These are phyloP conservation scores for Eutrema yunnanense DNA, from an alignment of 345 rosid genomes.

Conservation along the genomic window DNA sequence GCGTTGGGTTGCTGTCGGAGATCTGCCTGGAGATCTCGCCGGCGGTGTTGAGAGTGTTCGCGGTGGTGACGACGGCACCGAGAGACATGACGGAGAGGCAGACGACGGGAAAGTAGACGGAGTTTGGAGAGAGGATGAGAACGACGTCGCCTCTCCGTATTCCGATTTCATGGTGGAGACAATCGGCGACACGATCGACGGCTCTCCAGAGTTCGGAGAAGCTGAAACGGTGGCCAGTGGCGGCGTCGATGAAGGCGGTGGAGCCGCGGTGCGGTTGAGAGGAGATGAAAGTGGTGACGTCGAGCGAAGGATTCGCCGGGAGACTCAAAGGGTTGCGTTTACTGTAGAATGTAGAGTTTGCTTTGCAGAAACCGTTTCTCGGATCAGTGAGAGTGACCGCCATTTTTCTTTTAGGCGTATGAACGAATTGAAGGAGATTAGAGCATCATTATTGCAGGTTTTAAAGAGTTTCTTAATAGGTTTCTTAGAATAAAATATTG, in stretches of 20 bases:
- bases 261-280: not conserved
- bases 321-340: not conserved
- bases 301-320: not conserved
- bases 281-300: not conserved
- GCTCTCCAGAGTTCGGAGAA: not conserved
- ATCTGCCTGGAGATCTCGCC: slow-evolving; percentile 62
- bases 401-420: not conserved
- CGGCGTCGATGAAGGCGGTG: slow-evolving; percentile 4
- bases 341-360: not conserved
- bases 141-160: not conserved
- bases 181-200: not conserved
- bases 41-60: slow-evolving; percentile 71
- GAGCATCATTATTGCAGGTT: too few species aligned
- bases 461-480: too few species aligned
- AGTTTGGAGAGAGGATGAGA: slow-evolving; percentile 32
- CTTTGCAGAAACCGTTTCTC: not conserved
- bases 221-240: not conserved
- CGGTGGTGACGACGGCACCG: slow-evolving; percentile 78
- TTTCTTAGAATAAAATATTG: too few species aligned
- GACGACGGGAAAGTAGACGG: slow-evolving; percentile 67
- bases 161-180: not conserved
- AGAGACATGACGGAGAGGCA: slow-evolving; percentile 82
- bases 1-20: slow-evolving; percentile 47
- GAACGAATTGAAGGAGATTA: not conserved
- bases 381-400: not conserved